Evolutionary conservation across 2,329 filamentous ascomycete species (phyloP).

Genomic region (Lecanicillium sp.): DNA sequence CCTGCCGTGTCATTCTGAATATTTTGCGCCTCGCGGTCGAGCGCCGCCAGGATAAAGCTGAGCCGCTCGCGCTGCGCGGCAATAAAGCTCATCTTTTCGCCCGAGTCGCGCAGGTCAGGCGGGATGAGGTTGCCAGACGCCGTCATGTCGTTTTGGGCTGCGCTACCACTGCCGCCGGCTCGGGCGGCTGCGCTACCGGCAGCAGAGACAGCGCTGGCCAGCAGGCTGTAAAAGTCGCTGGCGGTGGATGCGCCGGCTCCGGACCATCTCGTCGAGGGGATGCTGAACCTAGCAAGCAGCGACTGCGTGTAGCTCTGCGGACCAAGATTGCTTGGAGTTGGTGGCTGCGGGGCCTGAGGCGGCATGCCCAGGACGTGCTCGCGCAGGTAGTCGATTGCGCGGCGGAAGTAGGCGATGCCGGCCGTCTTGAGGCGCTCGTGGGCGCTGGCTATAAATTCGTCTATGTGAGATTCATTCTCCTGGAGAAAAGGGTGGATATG

Average conservation of each 20-base stretch:
- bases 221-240: slow-evolving; percentile 67
- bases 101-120: slow-evolving; percentile 52
- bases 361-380: slow-evolving; percentile 74
- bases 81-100: slow-evolving; percentile 68
- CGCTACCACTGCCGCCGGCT: slow-evolving; percentile 12
- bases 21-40: slow-evolving; percentile 69
- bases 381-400: slow-evolving; percentile 62
- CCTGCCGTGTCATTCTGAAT: slow-evolving; percentile 32
- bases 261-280: slow-evolving; percentile 61
- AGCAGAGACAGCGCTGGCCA: slow-evolving; percentile 66
- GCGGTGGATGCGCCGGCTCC: slow-evolving; percentile 29
- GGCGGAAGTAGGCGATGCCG: slow-evolving; percentile 68
- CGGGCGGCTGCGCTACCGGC: slow-evolving; percentile 39
- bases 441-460: slow-evolving; percentile 74
- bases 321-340: slow-evolving; percentile 33
- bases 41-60: slow-evolving; percentile 63
- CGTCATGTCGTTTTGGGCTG: slow-evolving; percentile 6
- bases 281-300: slow-evolving; percentile 77
- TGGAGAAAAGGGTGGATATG: slow-evolving; percentile 83
- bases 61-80: slow-evolving; percentile 72
- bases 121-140: slow-evolving; percentile 61
- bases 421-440: slow-evolving; percentile 73
- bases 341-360: slow-evolving; percentile 34
- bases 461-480: slow-evolving; percentile 81
- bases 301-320: slow-evolving; percentile 65